Conservation (phyloP, 2,329 filamentous ascomycete genomes). For the Trichoderma afroharzianum region DNA sequence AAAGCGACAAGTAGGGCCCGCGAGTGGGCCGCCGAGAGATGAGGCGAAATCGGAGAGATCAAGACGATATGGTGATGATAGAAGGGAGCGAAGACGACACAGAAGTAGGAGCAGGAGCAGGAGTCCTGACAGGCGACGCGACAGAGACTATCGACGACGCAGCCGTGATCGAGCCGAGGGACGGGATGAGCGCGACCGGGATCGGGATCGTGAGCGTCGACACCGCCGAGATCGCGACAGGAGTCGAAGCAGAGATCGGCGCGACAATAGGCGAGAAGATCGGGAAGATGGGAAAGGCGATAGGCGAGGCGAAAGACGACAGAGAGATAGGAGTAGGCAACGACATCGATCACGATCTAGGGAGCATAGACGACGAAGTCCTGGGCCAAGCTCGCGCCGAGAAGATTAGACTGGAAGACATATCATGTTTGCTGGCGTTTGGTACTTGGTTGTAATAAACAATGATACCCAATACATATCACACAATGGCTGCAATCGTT, state of each 20-base stretch:
- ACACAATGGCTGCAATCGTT: neutral
- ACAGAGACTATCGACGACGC: slow-evolving; percentile 16
- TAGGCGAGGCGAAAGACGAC: neutral
- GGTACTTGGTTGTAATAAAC: neutral
- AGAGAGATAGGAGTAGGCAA: slow-evolving; percentile 20
- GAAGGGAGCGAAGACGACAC: slow-evolving; percentile 32
- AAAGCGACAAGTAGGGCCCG: slow-evolving; percentile 34
- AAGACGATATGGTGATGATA: slow-evolving; percentile 32
- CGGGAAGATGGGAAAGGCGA: neutral
- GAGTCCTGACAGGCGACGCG: slow-evolving; percentile 29
- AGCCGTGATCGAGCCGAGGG: slow-evolving; percentile 19
- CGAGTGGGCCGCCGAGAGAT: slow-evolving; percentile 24
- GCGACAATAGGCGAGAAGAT: neutral
- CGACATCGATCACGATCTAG: slow-evolving; percentile 23
- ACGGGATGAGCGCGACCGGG: slow-evolving; percentile 9
- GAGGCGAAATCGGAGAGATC: slow-evolving; percentile 28
- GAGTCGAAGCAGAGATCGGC: slow-evolving; percentile 17
- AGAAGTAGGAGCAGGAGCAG: slow-evolving; percentile 31
- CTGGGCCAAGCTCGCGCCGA: slow-evolving; percentile 11
- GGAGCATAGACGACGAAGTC: slow-evolving; percentile 18
- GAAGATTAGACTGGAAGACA: neutral
- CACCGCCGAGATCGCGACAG: slow-evolving; percentile 14
- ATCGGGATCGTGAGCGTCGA: slow-evolving; percentile 15
- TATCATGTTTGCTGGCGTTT: neutral
- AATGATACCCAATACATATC: neutral